These are phyloP conservation scores for Rhizopus arrhizus DNA, from an alignment of 371 early-diverging fungal genomes.

Conservation along the genomic window DNA sequence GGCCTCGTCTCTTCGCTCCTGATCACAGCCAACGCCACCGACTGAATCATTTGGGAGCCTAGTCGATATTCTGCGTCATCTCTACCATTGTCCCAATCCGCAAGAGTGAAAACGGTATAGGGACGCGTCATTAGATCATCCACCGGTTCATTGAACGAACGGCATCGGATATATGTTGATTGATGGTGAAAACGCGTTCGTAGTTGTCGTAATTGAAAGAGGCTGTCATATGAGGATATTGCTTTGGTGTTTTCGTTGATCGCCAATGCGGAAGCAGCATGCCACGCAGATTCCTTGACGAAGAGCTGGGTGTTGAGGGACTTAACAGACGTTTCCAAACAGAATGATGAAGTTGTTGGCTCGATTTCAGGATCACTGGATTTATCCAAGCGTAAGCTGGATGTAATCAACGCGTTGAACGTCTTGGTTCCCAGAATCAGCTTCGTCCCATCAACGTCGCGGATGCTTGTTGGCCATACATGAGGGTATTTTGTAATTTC, in stretches of 20 bases:
- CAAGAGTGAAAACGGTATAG: conserved; percentile 12
- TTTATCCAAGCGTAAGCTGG: conserved; percentile 12
- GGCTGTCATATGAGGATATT: conserved; percentile 1
- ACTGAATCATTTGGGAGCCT: conserved; percentile 1
- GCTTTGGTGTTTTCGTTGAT: neutral
- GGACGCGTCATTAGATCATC: conserved; percentile 3
- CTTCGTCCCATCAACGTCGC: conserved; percentile 1
- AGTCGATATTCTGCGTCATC: conserved; percentile 11
- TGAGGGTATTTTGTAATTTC: neutral
- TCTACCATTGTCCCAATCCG: conserved; percentile 12
- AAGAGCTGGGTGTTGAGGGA: conserved; percentile 2
- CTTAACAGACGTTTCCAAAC: conserved; percentile 5
- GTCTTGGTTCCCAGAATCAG: conserved; percentile 10
- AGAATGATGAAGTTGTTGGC: conserved; percentile 3
- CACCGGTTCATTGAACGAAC: neutral
- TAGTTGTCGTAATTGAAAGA: conserved; percentile 8
- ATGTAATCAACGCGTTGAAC: conserved; percentile 10
- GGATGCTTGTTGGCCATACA: conserved; percentile 3
- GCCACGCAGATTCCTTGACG: conserved; percentile 8
- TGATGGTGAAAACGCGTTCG: conserved; percentile 10
- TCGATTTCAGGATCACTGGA: conserved; percentile 3
- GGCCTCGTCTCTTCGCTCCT: conserved; percentile 31
- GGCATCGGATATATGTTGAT: conserved; percentile 7
- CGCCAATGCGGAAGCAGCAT: conserved; percentile 4
- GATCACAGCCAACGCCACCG: neutral